Evolutionary conservation across 2,329 filamentous ascomycete species (phyloP), one percentile per base, ranked within the genome.

Genomic region (Neospermospora avenae): DNA sequence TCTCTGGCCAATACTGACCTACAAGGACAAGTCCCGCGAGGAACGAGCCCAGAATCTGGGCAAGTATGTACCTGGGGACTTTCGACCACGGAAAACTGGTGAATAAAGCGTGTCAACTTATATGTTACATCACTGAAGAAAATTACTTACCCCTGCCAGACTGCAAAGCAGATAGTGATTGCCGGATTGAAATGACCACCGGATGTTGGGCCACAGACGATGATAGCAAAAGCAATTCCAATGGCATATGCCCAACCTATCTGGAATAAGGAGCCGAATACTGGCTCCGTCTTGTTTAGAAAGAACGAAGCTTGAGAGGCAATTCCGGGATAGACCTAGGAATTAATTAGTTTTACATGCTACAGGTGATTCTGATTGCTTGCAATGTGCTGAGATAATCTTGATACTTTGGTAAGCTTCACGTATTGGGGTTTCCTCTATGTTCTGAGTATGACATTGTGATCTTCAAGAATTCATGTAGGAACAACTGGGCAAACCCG

Each of bases 161-260:
- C 61, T 3, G 75, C 74, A 63, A 79, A 73, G 39, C 73, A 74
- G 11, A 80, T 71, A 0, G 79, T 81, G 48, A 81, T 75, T 14
- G 77, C 79, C 3, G 80, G 80, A 64, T 83, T 82, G 68, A 84
- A 82, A 64, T 84, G 81, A 1, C 79, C 82, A 59, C 83, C 82
- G 5, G 77, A 81, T 1, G 77, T 80, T 1, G 80, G 73, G 5
- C 76, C 82, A 64, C 80, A 83, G 37, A 77, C 80, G 57, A 84
- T 83, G 70, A 85, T 83, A 46, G 82, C 82, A 64, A 84, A 82
- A 14, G 81, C 79, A 66, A 85, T 84, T 3, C 83, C 82, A 16
- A 84, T 68, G 4, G 80, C 80, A 68, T 81, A 85, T 2, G 80
- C 80, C 70, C 76, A 80, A 18, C 82, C 82, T 57, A 84, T 80